phyloP scores from a whole-genome alignment of 2,329 filamentous ascomycete species.

The Arachnomyces sp. region DNA sequence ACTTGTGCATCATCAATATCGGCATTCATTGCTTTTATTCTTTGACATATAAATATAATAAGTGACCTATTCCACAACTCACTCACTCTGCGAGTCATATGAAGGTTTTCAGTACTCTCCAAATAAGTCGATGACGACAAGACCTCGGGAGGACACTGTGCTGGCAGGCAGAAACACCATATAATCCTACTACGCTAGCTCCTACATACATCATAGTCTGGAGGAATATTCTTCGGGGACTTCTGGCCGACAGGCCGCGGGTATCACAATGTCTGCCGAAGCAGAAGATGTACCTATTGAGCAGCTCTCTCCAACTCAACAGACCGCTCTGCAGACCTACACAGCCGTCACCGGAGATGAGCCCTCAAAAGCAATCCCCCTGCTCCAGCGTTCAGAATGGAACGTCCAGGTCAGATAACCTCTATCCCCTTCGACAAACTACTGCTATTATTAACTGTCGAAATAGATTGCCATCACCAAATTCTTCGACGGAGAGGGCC shows the following conservation, averaged over 20 bases:
- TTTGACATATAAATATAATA: no score
- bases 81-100: no score
- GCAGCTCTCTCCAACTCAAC: constrained; percentile 69
- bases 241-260: constrained; percentile 2
- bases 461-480: constrained; percentile 84
- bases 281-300: constrained; percentile 51
- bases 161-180: constrained; percentile 5
- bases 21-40: no score
- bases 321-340: constrained; percentile 79
- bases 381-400: constrained; percentile 86
- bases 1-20: no score
- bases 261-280: constrained; percentile 36
- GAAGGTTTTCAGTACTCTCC: no score
- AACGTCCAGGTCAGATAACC: constrained; percentile 66
- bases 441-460: constrained; percentile 9
- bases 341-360: constrained; percentile 82
- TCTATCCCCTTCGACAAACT: background rate
- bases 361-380: constrained; percentile 62
- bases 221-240: background rate
- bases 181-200: constrained; percentile 6
- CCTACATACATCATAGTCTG: no score
- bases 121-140: no score
- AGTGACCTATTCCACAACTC: no score
- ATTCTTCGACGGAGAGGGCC: constrained; percentile 93
- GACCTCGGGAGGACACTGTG: background rate